Base-by-base conservation (phyloP, 2,329 filamentous ascomycete species). In the Achaetomium macrosporum region DNA sequence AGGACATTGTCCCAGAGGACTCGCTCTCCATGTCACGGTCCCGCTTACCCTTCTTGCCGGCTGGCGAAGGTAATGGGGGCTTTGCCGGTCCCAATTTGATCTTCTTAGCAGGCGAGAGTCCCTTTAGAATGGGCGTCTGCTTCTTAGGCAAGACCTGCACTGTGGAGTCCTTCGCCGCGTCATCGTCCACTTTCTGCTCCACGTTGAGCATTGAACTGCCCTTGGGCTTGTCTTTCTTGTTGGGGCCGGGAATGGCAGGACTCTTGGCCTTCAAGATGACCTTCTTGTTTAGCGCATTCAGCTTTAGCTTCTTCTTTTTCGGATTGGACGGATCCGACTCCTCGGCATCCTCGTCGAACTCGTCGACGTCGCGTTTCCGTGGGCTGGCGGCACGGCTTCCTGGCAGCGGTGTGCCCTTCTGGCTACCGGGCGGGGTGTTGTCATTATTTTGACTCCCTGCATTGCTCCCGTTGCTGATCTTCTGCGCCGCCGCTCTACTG, bases 301-400 rank as follows among this genome's bases (percentile, higher is more conserved):
- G 65, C 68, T 82, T 82, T 54, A 76, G 61, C 67, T 77, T 79
- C 73, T 82, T 82, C 71, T 82, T 83, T 71, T 79, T 81, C 31
- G 68, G 67, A 61, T 71, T 74, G 51, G 67, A 69, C 30, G 72
- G 68, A 54, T 79, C 76, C 15, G 76, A 75, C 25, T 77, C 76
- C 25, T 73, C 72, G 29, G 74, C 76, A 42, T 78, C 78, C 25
- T 82, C 78, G 45, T 79, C 76, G 57, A 75, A 69, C 50, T 77
- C 74, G 56, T 79, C 78, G 41, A 70, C 74, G 49, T 81, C 79
- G 20, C 79, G 74, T 65, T 83, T 83, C 61, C 76, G 74, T 5
- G 79, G 79, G 57, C 78, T 83, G 20, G 68, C 68, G 17, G 74
- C 77, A 48, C 77, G 72, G 12, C 78, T 82, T 8, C 71, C 74